Evolutionary conservation across 2,329 filamentous ascomycete genomes (phyloP).

Genomic region (Xylariomycetidae sp.): DNA sequence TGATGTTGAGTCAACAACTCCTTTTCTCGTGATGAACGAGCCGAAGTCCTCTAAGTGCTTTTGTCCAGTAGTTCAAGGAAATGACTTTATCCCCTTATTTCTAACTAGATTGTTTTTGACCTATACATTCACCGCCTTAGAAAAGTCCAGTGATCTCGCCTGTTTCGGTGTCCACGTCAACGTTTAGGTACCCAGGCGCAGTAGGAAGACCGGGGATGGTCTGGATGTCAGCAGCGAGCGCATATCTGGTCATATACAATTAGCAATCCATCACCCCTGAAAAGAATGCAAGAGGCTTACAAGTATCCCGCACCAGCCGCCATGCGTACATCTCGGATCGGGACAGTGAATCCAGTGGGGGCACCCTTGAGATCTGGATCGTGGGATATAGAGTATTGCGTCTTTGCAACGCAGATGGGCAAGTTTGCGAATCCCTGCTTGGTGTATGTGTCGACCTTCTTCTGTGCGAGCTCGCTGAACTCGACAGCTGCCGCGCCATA

Average conservation of each 20-base stretch:
- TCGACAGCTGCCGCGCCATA: constrained; percentile 88
- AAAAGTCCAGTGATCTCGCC: constrained; percentile 87
- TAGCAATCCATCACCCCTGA: constrained; percentile 30
- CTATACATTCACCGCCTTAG: no score
- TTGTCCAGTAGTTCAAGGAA: no score
- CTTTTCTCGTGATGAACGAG: no score
- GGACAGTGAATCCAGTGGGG: constrained; percentile 88
- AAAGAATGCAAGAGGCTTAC: constrained; percentile 57
- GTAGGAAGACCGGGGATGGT: constrained; percentile 95
- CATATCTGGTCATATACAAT: constrained; percentile 57
- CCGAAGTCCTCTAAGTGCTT: no score
- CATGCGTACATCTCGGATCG: constrained; percentile 89
- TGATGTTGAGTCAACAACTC: no score
- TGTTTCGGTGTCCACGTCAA: constrained; percentile 79
- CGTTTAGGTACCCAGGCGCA: constrained; percentile 91
- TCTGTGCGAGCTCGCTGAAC: constrained; percentile 89
- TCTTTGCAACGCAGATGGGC: constrained; percentile 97
- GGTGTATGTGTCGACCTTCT: constrained; percentile 94
- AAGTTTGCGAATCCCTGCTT: constrained; percentile 88
- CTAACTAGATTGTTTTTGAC: no score
- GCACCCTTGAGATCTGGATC: constrained; percentile 93
- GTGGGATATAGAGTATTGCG: constrained; percentile 93
- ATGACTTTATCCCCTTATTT: no score
- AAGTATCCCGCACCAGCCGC: constrained; percentile 92
- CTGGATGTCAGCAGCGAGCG: constrained; percentile 94